Base-by-base conservation (phyloP, 2,329 filamentous ascomycete genomes). In the Neospermospora avenae region DNA sequence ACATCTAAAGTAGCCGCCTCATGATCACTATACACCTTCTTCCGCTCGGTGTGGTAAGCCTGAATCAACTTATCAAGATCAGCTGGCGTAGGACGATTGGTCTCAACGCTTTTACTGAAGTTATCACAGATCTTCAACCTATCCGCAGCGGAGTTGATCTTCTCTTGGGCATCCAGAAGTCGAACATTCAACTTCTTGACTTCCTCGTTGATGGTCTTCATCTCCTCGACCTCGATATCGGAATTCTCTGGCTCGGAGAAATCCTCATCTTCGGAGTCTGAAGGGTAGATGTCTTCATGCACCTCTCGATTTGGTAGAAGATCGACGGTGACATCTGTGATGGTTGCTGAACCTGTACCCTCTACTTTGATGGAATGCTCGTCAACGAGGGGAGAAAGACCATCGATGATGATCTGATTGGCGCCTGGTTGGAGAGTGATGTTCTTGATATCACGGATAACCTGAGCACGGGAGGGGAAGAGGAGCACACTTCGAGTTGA, bases 261-360 rank as follows among this genome's bases (percentile, higher is more conserved):
- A 14, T 70, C 64, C 8, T 70, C 70, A 14, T 72, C 69, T 24
- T 76, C 73, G 14, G 74, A 73, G 2, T 70, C 71, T 3, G 63
- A 67, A 2, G 70, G 72, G 7, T 74, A 74, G 20, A 76, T 72
- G 39, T 73, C 72, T 44, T 71, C 72, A 13, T 82, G 72, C 39
- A 76, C 70, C 28, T 80, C 79, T 57, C 78, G 78, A 51, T 79
- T 79, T 4, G 77, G 78, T 10, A 86, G 74, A 6, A 82, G 74
- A 61, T 86, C 80, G 42, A 87, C 79, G 10, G 81, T 79, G 63
- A 89, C 86, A 67, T 89, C 84, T 11, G 80, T 82, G 67, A 87
- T 83, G 54, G 80, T 80, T 8, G 82, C 84, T 0, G 78, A 70
- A n/a, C 83, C 82, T 55, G 78, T 79, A 48, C 83, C 83, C 65